Base-by-base conservation (phyloP, 2,329 filamentous ascomycete species). In the Sclerotinia nivalis region DNA sequence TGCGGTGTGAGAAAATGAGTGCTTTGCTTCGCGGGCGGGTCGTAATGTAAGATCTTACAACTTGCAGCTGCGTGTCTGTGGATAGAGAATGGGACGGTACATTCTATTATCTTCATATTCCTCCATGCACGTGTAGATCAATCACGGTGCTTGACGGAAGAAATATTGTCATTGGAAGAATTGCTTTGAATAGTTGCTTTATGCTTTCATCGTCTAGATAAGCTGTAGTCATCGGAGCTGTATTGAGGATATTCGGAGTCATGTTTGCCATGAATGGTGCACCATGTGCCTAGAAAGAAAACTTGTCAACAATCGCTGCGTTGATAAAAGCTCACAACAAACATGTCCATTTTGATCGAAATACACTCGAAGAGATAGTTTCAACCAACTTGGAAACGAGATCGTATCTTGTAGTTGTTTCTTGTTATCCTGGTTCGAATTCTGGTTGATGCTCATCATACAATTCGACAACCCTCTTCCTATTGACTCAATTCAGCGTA, bases 311-410 rank as follows among this genome's bases (percentile, higher is more conserved):
- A 40, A 25, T n/a, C 13, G 56, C 2, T 40, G 0, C 13, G n/a
- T 59, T 25, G n/a, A 7, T 15, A 8, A 8, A 43, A 18, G 4
- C 40, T 3, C 37, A 59, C n/a, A 25, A 58, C 8, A 18, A 0
- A 7, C 0, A 4, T 43, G 12, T 15, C 13, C 1, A 10, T 25
- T 8, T 6, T 25, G 8, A 2, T 18, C 18, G 1, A 4, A 13
- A 43, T 3, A 59, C 8, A 2, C 3, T 12, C 15, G n/a, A 6
- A 15, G n/a, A 13, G 37, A 20, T 25, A 25, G 37, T 43, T 59
- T 15, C 3, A 10, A 10, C 22, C 2, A 22, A 15, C 12, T 40
- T 25, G 3, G 34, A 13, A 40, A n/a, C 10, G 5, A 43, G 13
- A 43, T 18, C 15, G 40, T 18, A 18, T 15, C 15, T 1, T 18